Base-by-base conservation (phyloP, 495 filamentous ascomycete species). In the Hypoxylon cercidicola region DNA sequence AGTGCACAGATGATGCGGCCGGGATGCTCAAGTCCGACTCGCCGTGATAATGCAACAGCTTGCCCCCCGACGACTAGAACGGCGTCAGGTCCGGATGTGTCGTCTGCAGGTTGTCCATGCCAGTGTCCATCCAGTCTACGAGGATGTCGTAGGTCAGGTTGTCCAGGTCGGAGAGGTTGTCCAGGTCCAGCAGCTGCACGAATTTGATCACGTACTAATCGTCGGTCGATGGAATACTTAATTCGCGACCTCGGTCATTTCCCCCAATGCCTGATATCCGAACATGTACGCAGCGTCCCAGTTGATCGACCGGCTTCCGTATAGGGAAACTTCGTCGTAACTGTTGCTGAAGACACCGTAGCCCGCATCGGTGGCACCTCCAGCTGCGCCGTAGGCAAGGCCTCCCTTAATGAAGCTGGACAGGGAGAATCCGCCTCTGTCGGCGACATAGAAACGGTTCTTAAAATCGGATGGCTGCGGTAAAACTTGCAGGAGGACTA, bases 31-130 rank as follows among this genome's bases (percentile, higher is more conserved):
- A 55, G 64, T 84, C 82, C 9, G 77, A 73, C 58, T 83, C 81
- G 41, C 83, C 82, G 59, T 85, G 82, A 66, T 72, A 81, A 60
- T 81, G 80, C 3, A 84, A 52, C 39, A 86, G 62, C 67, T 85
- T 86, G n/a, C 81, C 82, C 25, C 83, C 83, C 6, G 64, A 43
- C n/a, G 68, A 21, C 15, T 79, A 71, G 70, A 78, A 83, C 0
- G 71, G 59, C 0, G 74, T 77, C 5, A 83, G 68, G 53, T 85
- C 81, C 0, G 81, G 79, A 39, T 73, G 69, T 8, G 72, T 80
- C 13, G 78, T 81, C 63, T 79, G 75, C 13, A 84, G 64, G 43
- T 68, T 74, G 55, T 79, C 77, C 21, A 71, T 34, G 40, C 70
- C 72, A 10, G 70, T 55, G 28, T 70, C 43, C 55, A 82, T 82